phyloP scores from a whole-genome alignment of 768 basidiomycete species.

The Mrakia blollopis region DNA sequence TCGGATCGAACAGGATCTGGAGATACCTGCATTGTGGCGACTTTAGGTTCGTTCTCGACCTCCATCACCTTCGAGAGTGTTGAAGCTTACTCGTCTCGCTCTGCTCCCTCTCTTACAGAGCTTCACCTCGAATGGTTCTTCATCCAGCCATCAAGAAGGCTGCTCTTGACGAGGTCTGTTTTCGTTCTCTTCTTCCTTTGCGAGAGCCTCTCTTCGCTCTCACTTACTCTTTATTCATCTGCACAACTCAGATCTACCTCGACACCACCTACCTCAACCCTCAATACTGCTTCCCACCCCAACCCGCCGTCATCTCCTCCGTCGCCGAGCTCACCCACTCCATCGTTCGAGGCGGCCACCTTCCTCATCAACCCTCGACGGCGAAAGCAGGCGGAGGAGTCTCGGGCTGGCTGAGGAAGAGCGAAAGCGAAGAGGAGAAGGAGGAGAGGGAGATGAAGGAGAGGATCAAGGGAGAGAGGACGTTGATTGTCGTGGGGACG shows the following conservation, averaged over 20 bases:
- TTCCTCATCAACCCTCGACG: conserved; percentile 35
- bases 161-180: conserved; percentile 57
- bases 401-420: conserved; percentile 45
- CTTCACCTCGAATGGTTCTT: conserved; percentile 76
- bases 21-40: conserved; percentile 93
- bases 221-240: neutral
- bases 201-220: neutral
- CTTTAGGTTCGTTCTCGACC: conserved; percentile 39
- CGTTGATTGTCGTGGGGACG: conserved; percentile 52
- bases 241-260: conserved; percentile 67
- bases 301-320: conserved; percentile 86
- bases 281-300: conserved; percentile 92
- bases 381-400: neutral
- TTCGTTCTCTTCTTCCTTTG: neutral
- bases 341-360: conserved; percentile 50
- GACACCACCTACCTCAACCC: conserved; percentile 96
- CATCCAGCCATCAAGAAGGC: conserved; percentile 82
- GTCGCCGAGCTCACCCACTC: conserved; percentile 75
- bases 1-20: conserved; percentile 67
- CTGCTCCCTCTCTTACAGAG: conserved; percentile 53
- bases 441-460: conserved; percentile 36
- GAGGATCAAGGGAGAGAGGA: conserved; percentile 32
- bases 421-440: conserved; percentile 37
- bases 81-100: neutral
- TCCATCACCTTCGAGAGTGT: neutral